Percentiles rank a stretch among this genome's conserved stretches.
Conservation (phyloP, 305 asterid genomes). For the Solanum chacoense region DNA sequence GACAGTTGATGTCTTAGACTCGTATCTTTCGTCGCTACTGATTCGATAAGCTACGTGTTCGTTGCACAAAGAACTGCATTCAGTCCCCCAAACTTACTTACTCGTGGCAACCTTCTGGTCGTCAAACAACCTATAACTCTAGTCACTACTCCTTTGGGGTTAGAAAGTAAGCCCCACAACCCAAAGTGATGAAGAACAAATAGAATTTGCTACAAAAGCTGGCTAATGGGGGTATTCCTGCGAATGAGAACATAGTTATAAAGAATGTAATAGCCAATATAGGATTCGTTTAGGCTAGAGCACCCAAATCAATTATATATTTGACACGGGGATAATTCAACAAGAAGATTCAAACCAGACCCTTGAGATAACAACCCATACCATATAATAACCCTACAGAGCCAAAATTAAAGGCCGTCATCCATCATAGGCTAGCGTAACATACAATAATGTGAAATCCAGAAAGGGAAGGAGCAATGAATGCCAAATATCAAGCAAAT, state of each 20-base stretch:
- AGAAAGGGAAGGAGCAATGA: neutral
- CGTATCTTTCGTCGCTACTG: neutral
- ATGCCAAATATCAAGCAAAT: no score
- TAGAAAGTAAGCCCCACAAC: neutral
- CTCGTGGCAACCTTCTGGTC: neutral
- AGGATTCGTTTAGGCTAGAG: neutral
- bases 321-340: neutral
- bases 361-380: neutral
- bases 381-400: neutral
- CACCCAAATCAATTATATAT: no score
- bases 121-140: neutral
- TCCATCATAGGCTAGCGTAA: neutral
- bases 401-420: neutral
- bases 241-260: neutral
- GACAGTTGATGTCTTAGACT: neutral
- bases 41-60: neutral
- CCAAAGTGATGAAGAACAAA: neutral
- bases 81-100: neutral
- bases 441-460: no score
- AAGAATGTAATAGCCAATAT: neutral
- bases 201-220: neutral
- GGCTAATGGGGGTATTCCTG: neutral
- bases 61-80: neutral
- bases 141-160: neutral
- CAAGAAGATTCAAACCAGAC: neutral